Evolutionary conservation across 176 grass and related monocot genomes (phyloP), one percentile per base, ranked within the genome.

Genomic region (Thinopyrum elongatum): DNA sequence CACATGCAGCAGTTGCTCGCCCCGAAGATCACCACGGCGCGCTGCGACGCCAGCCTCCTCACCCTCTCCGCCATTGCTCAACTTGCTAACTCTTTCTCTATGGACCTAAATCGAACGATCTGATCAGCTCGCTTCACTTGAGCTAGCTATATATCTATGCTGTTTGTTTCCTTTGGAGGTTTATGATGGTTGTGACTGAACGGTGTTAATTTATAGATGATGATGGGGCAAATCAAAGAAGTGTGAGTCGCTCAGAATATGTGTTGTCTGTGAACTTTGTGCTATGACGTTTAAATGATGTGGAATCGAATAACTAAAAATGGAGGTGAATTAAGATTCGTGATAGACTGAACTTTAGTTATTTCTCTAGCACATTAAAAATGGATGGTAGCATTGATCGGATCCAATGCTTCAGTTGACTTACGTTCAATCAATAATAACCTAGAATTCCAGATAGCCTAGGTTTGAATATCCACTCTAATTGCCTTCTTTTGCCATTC

Each of bases 1-100:
- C 93, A 95, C 93, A 95, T 95, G 88, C 76, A 95, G 59, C 93
- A 95, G 63, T 90, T 90, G 79, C 90, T 95, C 74, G 47, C 35
- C 7, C 75, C 89, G 79, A 95, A 93, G 74, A 95, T 93, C 61
- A 95, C 90, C 83, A 95, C 93, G 8, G 90, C 88, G 1, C 76
- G 73, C 60, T 93, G 72, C 11, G 90, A 89, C 8, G 93, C 88
- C 86, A 95, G n/a, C 75, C 9, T 79, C 39, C 42, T n/a, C 73
- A 95, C 88, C 25, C 86, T 82, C 3, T 95, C 93, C 88, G 80
- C 73, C 82, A 89, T 85, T 85, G 71, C 7, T 73, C n/a, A 25
- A 7, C 39, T 74, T 6, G 70, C 39, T 46, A 46, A 7, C 36
- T 19, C n/a, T 47, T 42, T 79, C 7, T 39, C 34, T 57, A 22